phyloP scores from a whole-genome alignment of 257 asterid genomes.

The Salvia miltiorrhiza region DNA sequence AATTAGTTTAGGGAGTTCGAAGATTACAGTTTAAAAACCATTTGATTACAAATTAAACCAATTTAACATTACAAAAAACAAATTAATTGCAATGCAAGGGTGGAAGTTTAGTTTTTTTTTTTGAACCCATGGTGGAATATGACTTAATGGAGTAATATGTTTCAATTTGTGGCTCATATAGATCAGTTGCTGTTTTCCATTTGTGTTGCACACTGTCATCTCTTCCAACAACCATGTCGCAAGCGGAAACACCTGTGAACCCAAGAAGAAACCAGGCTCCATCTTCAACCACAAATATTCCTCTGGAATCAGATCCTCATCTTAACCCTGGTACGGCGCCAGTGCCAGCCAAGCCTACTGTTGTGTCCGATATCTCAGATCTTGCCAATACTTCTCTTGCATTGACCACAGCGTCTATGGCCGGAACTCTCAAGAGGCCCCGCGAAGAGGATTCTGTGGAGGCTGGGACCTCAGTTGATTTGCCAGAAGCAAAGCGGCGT shows the following conservation, averaged over 20 bases:
- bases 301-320: conserved; percentile 23
- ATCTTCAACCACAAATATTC: conserved; percentile 21
- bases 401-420: conserved; percentile 12
- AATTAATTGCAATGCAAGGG: background rate
- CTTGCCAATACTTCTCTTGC: conserved; percentile 4
- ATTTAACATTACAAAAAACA: background rate
- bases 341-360: conserved; percentile 8
- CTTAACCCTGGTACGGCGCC: conserved; percentile 8
- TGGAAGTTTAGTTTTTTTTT: background rate
- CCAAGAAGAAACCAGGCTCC: conserved; percentile 11
- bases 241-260: conserved; percentile 27
- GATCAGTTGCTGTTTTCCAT: background rate
- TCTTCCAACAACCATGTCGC: conserved; percentile 37
- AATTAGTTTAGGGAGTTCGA: background rate
- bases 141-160: background rate
- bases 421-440: conserved; percentile 48
- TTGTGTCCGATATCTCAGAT: conserved; percentile 24
- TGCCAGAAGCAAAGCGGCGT: conserved; percentile 73
- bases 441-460: conserved; percentile 58
- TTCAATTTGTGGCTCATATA: background rate
- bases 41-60: background rate
- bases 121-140: too few relatives aligned
- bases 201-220: background rate
- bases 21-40: background rate
- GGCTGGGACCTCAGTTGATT: conserved; percentile 40